phyloP scores from a whole-genome alignment of 805 yeast genomes.

The Monosporozyma unispora region DNA sequence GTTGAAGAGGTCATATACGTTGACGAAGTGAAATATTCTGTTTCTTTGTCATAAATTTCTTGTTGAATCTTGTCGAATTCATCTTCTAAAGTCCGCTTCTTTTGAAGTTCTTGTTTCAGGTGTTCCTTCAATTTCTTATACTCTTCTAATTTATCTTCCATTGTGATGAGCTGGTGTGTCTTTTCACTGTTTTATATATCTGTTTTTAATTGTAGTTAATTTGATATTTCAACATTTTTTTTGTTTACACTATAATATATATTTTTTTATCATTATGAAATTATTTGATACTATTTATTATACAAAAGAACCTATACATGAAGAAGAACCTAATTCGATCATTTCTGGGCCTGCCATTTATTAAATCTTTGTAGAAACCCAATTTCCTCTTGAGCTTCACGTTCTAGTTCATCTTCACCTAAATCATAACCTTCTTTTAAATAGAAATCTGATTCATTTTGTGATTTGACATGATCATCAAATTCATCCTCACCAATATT shows the following conservation, averaged over 20 bases:
- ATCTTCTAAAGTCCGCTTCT: constrained; percentile 52
- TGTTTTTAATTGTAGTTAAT: too few species aligned
- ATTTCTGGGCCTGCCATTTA: background rate
- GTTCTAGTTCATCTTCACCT: constrained; percentile 22
- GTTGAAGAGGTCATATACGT: constrained; percentile 26
- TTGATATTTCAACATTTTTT: background rate
- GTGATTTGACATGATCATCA: constrained; percentile 13
- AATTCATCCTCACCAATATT: constrained; percentile 26
- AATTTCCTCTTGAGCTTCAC: constrained; percentile 11
- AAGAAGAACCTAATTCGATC: background rate
- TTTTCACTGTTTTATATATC: background rate
- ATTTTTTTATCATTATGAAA: background rate
- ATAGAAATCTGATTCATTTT: constrained; percentile 14
- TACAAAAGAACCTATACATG: background rate
- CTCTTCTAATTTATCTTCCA: constrained; percentile 7
- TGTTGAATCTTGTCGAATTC: constrained; percentile 62
- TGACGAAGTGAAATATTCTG: constrained; percentile 62
- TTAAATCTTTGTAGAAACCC: constrained; percentile 1
- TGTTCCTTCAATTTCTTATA: constrained; percentile 47
- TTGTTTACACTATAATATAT: background rate
- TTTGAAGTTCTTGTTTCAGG: constrained; percentile 56
- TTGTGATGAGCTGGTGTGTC: background rate
- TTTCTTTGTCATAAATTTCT: constrained; percentile 67
- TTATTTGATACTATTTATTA: background rate
- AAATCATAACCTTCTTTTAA: constrained; percentile 21